Evolutionary conservation across 495 filamentous ascomycete genomes (phyloP), one percentile per base, ranked within the genome.

Genomic region (Melanomma pulvis-pyrius): DNA sequence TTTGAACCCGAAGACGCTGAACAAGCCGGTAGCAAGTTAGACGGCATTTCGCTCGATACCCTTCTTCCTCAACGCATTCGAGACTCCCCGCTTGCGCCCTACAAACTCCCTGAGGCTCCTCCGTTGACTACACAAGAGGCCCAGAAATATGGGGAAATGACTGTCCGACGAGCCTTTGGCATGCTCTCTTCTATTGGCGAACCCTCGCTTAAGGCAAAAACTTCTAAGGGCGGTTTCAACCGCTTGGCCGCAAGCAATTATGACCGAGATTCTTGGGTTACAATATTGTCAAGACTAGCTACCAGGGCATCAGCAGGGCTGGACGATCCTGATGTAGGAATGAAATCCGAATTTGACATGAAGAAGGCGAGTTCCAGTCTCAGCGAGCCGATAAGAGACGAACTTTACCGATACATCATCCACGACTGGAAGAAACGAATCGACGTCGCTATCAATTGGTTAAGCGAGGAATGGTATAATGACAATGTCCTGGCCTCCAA

Each of bases 381-480:
- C 6, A 83, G 82, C 44, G 83, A 91, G 68, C 77, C 81, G 1
- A 91, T 97, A 58, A 85, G 94, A 21, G 89, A 96, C 68, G 82
- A 83, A 17, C 79, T 98, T 6, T 93, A 89, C 77, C 82, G 82
- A 22, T 96, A 93, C 76, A 83, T 98, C 44, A 81, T 97, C 24
- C 90, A 92, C 61, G 94, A 99, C 76, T 99, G 96, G 77, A 84
- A 92, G 34, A 86, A 83, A 41, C 86, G 93, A 24, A 90, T 98
- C 59, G 92, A 92, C 60, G 83, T 92, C 36, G 93, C 91, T 1
- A 88, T 97, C 57, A 84, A 87, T 19, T 99, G 94, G 94, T 81
- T 98, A 26, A 93, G 89, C 71, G 94, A 99, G 76, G 94, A 99
- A 77, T 99, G 93, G 93, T 98, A 96, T 78, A 94, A 92, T 73